Evolutionary conservation across 768 basidiomycete species (phyloP).

Genomic region (Mycena alexandri): DNA sequence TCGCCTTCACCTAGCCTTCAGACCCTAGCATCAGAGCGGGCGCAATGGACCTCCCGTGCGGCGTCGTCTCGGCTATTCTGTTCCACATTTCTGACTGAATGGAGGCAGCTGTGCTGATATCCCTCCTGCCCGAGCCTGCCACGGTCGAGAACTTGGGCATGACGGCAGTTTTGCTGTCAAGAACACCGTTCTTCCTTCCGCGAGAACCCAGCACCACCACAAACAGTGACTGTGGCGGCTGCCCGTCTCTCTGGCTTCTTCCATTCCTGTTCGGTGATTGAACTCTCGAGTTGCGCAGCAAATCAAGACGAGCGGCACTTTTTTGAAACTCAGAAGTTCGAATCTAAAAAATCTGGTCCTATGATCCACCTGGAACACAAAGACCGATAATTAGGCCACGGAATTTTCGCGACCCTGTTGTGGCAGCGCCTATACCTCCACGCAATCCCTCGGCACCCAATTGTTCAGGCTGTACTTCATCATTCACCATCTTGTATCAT

Average conservation of each 20-base stretch:
- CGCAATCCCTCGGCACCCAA: no score
- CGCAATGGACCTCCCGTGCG: neutral
- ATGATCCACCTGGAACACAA: no score
- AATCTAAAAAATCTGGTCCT: no score
- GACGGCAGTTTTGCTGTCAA: conserved; percentile 17
- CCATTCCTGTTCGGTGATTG: no score
- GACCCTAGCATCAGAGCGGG: conserved; percentile 1
- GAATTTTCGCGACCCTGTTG: no score
- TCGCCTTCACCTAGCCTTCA: conserved; percentile 4
- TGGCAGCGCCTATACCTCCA: no score
- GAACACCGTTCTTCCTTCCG: conserved; percentile 4
- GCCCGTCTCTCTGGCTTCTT: conserved; percentile 2
- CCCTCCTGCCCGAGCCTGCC: neutral
- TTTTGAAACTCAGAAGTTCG: no score
- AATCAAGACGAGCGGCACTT: no score
- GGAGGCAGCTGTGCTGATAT: conserved; percentile 1
- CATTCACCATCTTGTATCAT: no score
- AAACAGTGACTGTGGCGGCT: conserved; percentile 21
- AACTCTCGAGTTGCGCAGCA: no score
- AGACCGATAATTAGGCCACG: no score
- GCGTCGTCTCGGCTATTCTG: neutral
- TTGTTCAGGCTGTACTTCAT: no score
- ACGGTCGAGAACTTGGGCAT: neutral
- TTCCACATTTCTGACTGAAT: neutral
- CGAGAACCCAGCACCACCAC: neutral